phyloP scores from a whole-genome alignment of 441 rosid genomes.

The Brassica hybrid region DNA sequence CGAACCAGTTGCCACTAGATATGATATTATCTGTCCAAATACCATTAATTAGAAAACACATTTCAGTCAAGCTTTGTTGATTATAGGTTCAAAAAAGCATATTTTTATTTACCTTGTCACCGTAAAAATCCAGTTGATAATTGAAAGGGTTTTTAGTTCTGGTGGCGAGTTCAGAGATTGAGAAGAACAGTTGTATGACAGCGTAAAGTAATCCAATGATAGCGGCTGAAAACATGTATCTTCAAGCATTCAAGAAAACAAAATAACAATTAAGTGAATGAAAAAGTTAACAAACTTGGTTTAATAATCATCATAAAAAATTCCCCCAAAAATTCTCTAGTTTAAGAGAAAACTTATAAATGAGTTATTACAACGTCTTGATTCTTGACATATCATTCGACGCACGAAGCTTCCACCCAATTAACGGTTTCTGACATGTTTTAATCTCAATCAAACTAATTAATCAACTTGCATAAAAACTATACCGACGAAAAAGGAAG shows the following conservation, averaged over 20 bases:
- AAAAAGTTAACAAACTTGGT: neutral
- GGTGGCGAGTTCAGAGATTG: constrained; percentile 43
- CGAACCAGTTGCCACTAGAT: constrained; percentile 51
- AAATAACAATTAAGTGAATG: neutral
- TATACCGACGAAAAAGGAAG: neutral
- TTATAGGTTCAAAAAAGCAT: neutral
- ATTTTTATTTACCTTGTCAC: constrained; percentile 49
- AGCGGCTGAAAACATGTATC: constrained; percentile 56
- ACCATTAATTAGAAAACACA: neutral
- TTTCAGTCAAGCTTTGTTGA: neutral
- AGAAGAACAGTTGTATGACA: constrained; percentile 48
- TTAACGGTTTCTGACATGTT: neutral
- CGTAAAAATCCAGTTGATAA: constrained; percentile 54
- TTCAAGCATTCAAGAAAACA: constrained; percentile 23
- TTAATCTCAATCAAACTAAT: neutral
- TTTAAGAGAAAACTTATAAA: neutral
- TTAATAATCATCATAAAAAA: neutral
- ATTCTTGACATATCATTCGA: neutral
- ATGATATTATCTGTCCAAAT: constrained; percentile 48
- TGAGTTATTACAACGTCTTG: neutral
- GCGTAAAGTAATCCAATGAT: constrained; percentile 53
- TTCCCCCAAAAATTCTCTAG: neutral
- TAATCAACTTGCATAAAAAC: neutral
- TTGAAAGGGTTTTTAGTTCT: constrained; percentile 33
- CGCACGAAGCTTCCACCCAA: neutral